These are phyloP conservation scores for Calonectria pauciramosa DNA, from an alignment of 2,329 filamentous ascomycete species.

Conservation along the genomic window DNA sequence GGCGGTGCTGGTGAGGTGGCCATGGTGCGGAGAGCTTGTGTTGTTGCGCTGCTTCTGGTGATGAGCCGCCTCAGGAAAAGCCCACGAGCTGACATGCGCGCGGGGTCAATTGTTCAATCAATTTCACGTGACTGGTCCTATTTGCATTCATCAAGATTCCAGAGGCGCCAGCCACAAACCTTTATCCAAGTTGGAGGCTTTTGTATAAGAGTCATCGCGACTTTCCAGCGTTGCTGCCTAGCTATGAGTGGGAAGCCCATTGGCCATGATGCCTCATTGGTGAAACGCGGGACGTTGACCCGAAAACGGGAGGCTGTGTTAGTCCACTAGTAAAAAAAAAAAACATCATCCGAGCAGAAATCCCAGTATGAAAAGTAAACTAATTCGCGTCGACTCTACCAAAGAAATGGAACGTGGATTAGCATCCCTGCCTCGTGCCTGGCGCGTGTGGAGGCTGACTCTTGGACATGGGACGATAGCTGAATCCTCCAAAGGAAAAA, in stretches of 20 bases:
- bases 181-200: neutral
- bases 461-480: neutral
- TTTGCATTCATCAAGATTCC: neutral
- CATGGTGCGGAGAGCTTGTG: constrained; percentile 5
- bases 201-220: neutral
- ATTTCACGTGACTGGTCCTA: neutral
- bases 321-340: neutral
- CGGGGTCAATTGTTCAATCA: neutral
- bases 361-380: neutral
- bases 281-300: neutral
- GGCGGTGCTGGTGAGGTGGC: constrained; percentile 1
- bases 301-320: neutral
- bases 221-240: neutral
- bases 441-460: neutral
- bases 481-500: neutral
- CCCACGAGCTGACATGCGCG: neutral
- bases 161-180: neutral
- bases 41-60: neutral
- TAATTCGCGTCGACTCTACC: neutral
- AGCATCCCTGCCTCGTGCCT: neutral
- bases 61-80: neutral
- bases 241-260: neutral
- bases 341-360: too few species aligned
- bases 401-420: neutral
- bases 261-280: neutral